Base-by-base conservation (phyloP, 202 grass and related monocot genomes). In the Dendrocalamus latiflorus region DNA sequence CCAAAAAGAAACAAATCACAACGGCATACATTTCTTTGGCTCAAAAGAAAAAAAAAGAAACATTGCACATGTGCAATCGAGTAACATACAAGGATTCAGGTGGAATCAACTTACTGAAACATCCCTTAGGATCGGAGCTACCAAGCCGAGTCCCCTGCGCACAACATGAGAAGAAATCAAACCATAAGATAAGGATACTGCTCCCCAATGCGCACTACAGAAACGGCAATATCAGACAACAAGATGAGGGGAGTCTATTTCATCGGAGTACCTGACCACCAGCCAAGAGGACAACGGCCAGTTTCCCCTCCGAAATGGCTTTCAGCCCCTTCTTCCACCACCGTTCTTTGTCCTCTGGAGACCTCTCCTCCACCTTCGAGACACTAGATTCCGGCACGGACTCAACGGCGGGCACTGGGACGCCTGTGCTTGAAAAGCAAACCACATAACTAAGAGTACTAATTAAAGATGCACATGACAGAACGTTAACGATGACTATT, bases 311-410 rank as follows among this genome's bases (percentile, higher is more conserved):
- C 4, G 96, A 96, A 82, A 99, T 95, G 84, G 93, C 93, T 77
- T 85, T 96, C 83, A 99, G 70, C 45, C 96, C 96, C 86, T 83
- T 93, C 88, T 94, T 99, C 91, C 93, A 99, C 96, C 91, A 99
- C 80, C 91, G 90, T 59, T 99, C 93, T 84, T 92, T 93, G 56
- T 95, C 89, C 44, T 85, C 93, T 1, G 59, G 62, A 57, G 87
- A 92, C 89, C 96, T 95, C 63, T 90, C 91, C 75, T 99, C 96
- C 70, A 93, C 85, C 38, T 84, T 99, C 0, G 93, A 93, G n/a
- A 99, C 96, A 61, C 91, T 99, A 22, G 93, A 90, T 77, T 99
- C 96, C 4, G 91, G 93, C 60, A 96, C 96, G 3, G 91, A 86
- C 75, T 99, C 93, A 36, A 94, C 62, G 0, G 91, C 76, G 13